Conservation (phyloP, 495 filamentous ascomycete genomes). For the Pyrenula massariospora region DNA sequence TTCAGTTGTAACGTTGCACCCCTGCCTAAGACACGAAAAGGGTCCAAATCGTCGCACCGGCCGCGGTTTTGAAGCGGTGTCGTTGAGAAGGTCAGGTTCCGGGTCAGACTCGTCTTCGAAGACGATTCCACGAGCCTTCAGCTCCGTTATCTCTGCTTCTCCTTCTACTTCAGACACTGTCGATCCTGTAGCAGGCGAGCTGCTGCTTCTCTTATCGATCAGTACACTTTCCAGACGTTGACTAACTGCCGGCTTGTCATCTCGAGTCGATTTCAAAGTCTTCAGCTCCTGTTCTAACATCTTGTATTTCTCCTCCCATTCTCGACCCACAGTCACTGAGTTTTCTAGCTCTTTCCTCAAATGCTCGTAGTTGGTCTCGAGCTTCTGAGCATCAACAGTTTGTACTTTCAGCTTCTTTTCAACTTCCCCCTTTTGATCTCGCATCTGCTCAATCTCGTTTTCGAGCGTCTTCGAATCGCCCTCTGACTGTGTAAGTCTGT, state of each 20-base stretch:
- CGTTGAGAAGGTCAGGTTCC: neutral
- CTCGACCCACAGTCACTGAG: neutral
- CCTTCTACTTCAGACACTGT: neutral
- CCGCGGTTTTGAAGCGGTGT: neutral
- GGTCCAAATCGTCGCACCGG: neutral
- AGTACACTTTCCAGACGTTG: neutral
- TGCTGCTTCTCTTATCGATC: neutral
- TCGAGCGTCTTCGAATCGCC: neutral
- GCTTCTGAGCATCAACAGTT: neutral
- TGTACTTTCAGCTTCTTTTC: neutral
- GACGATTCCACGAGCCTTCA: neutral
- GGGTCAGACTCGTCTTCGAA: slow-evolving; percentile 1
- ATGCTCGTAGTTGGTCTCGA: neutral
- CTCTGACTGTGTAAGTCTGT: neutral
- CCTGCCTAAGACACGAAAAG: neutral
- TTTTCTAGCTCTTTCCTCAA: neutral
- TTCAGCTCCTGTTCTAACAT: neutral
- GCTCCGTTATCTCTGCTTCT: neutral
- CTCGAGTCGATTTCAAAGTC: neutral
- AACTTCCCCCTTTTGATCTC: neutral
- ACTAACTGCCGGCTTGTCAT: neutral
- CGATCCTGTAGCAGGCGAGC: neutral
- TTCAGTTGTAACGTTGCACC: neutral
- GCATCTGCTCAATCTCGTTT: neutral
- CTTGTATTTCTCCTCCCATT: neutral